Conservation (phyloP, 2,329 filamentous ascomycete species). For the Fusarium paranaense region DNA sequence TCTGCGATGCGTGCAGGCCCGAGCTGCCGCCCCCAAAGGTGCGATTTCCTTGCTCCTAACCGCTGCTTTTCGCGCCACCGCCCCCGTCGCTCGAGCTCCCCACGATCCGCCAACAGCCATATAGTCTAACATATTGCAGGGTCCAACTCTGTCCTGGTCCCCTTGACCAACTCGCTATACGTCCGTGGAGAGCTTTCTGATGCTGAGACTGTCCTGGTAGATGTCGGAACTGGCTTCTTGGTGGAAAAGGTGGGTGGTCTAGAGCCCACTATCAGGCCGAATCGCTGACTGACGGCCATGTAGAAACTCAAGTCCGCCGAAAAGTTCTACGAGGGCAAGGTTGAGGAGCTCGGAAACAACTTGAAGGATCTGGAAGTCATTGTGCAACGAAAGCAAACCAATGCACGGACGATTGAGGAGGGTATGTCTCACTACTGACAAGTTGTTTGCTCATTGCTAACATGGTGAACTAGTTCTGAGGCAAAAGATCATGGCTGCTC, state of each 20-base stretch:
- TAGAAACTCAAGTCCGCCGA: constrained; percentile 65
- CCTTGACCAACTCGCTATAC: constrained; percentile 93
- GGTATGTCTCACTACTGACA: constrained; percentile 60
- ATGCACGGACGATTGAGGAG: constrained; percentile 89
- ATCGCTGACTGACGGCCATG: constrained; percentile 25
- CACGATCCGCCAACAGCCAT: background rate
- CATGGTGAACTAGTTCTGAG: constrained; percentile 51
- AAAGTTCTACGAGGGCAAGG: constrained; percentile 68
- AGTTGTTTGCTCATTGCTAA: constrained; percentile 53
- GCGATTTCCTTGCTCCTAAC: background rate
- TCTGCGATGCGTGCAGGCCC: constrained; percentile 75
- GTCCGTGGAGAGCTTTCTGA: constrained; percentile 84
- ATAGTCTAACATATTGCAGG: constrained; percentile 36
- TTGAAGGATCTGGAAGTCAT: constrained; percentile 69
- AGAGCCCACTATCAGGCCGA: background rate
- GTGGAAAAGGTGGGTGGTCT: constrained; percentile 80
- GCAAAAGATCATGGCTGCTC: constrained; percentile 57
- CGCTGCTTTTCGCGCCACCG: background rate
- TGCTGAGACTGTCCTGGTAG: constrained; percentile 84
- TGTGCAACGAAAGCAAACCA: constrained; percentile 80
- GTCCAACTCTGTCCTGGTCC: constrained; percentile 80
- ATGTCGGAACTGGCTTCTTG: constrained; percentile 94
- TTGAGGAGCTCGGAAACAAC: constrained; percentile 63
- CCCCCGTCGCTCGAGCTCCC: background rate
- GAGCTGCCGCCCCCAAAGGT: constrained; percentile 50